Conservation (phyloP, 1,139 yeast species). For the Sugiyamaella neomexicana region DNA sequence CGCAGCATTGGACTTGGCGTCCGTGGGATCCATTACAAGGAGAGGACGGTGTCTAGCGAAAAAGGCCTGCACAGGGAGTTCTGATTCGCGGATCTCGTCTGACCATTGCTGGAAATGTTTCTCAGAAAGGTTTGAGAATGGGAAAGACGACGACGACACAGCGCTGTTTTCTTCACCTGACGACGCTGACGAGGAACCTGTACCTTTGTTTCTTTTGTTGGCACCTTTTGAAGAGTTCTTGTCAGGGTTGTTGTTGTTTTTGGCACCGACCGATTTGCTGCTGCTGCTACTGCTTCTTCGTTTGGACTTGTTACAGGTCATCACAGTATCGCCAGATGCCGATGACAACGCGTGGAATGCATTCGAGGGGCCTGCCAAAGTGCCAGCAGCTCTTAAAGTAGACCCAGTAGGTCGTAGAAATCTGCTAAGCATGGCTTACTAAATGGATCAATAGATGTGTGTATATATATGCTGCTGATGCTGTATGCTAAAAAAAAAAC, state of each 20-base stretch:
- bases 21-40: constrained; percentile 28
- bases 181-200: constrained; percentile 1
- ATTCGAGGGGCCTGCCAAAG: background rate
- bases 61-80: constrained; percentile 33
- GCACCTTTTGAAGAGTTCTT: background rate
- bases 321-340: constrained; percentile 11
- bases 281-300: constrained; percentile 7
- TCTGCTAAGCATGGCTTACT: constrained; percentile 1
- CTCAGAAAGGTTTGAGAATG: constrained; percentile 24
- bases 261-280: background rate
- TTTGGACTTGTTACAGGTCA: constrained; percentile 4
- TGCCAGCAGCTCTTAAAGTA: background rate
- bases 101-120: constrained; percentile 25
- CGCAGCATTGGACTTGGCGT: background rate
- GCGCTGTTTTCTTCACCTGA: too few species aligned
- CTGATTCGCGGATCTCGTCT: constrained; percentile 21
- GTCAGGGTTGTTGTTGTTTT: background rate
- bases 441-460: background rate
- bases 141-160: constrained; percentile 22
- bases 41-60: constrained; percentile 37
- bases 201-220: background rate
- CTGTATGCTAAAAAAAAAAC: too few species aligned
- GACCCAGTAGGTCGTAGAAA: constrained; percentile 12
- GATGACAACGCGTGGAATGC: constrained; percentile 13
- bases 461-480: constrained; percentile 1